A percentile compares a stretch with the other conserved stretches of the same genome.
phyloP scores from a whole-genome alignment of 2,329 filamentous ascomycete genomes.

The Tricladium varicosporioides region DNA sequence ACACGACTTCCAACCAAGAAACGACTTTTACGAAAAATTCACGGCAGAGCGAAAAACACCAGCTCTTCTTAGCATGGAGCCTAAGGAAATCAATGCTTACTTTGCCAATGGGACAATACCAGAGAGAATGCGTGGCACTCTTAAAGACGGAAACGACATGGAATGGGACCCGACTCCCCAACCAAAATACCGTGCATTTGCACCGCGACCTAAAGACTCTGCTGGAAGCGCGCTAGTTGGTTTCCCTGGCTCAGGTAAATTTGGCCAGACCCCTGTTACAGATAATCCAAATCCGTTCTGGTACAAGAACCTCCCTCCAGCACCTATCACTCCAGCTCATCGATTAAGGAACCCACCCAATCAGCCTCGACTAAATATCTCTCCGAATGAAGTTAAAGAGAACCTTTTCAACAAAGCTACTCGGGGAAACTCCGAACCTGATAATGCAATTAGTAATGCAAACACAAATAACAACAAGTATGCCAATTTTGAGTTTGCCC shows the following conservation, averaged over 20 bases:
- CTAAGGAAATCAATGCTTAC: background rate
- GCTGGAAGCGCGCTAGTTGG: too few species aligned
- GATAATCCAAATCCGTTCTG: slow-evolving; percentile 53
- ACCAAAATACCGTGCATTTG: slow-evolving; percentile 55
- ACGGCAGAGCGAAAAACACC: background rate
- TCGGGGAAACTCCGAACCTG: background rate
- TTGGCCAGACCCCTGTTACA: slow-evolving; percentile 22
- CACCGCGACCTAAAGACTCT: slow-evolving; percentile 32
- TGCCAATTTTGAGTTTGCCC: slow-evolving; percentile 48
- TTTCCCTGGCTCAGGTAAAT: slow-evolving; percentile 1
- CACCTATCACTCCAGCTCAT: slow-evolving; percentile 65
- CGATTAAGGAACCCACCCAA: slow-evolving; percentile 60
- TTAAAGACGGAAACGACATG: slow-evolving; percentile 48
- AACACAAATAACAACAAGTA: background rate
- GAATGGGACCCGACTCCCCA: slow-evolving; percentile 67
- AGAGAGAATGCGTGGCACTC: background rate
- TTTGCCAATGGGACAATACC: background rate
- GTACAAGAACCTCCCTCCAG: slow-evolving; percentile 63
- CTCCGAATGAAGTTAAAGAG: slow-evolving; percentile 43
- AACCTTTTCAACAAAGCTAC: slow-evolving; percentile 46
- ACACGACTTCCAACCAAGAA: too few species aligned
- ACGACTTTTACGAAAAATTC: too few species aligned
- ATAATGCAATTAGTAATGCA: background rate
- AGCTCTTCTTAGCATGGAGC: background rate
- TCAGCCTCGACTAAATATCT: slow-evolving; percentile 49